phyloP scores from a whole-genome alignment of 768 basidiomycete species.

The Phallus indusiatus region DNA sequence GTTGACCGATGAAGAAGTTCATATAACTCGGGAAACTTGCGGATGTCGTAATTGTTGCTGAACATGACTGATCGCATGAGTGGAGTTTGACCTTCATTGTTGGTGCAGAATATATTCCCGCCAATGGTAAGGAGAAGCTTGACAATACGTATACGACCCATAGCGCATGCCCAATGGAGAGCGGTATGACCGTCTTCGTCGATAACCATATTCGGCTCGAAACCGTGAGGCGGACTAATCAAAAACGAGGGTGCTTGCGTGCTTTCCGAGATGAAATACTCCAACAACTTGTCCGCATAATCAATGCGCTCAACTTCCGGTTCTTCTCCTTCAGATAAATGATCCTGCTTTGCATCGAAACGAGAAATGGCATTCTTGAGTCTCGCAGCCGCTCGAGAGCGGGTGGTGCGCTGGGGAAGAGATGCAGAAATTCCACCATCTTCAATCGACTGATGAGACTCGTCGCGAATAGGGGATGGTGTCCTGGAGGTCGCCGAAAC shows the following conservation, averaged over 20 bases:
- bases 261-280: conserved; percentile 98
- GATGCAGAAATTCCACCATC: conserved; percentile 16
- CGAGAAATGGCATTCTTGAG: not conserved
- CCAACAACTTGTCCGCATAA: conserved; percentile 95
- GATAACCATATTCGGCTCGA: conserved; percentile 92
- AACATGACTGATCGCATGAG: conserved; percentile 99
- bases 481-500: conserved; percentile 80
- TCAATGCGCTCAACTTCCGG: not conserved
- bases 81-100: conserved; percentile 93
- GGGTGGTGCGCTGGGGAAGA: conserved; percentile 2
- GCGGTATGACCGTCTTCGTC: conserved; percentile 98
- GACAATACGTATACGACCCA: conserved; percentile 95
- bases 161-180: conserved; percentile 97
- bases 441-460: conserved; percentile 34
- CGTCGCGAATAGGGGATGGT: conserved; percentile 73
- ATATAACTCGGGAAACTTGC: conserved; percentile 96
- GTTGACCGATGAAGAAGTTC: conserved; percentile 96
- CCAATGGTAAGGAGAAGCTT: conserved; percentile 89
- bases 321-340: conserved; percentile 1
- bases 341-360: not conserved
- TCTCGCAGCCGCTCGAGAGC: conserved; percentile 3
- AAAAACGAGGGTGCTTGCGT: conserved; percentile 83
- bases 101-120: conserved; percentile 94
- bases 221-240: conserved; percentile 79
- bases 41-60: conserved; percentile 97